phyloP scores from a whole-genome alignment of 495 filamentous ascomycete genomes.

The Trichoderma asperelloides region DNA sequence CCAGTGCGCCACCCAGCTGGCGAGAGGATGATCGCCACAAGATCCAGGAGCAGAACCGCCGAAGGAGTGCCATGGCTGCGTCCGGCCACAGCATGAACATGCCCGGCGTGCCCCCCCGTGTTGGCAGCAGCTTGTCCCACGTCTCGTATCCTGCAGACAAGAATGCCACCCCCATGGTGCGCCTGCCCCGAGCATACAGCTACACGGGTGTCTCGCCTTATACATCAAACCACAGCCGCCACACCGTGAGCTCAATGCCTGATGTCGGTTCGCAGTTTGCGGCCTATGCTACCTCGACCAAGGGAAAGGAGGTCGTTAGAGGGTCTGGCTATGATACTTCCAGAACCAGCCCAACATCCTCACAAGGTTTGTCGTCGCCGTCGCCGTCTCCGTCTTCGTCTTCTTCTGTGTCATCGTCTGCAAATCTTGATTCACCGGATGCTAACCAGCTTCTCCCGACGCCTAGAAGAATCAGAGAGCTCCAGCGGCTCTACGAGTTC shows the following conservation, averaged over 20 bases:
- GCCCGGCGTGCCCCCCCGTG: slow-evolving; percentile 32
- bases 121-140: slow-evolving; percentile 32
- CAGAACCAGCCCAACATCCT: slow-evolving; percentile 21
- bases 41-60: slow-evolving; percentile 36
- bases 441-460: neutral
- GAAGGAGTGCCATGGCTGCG: slow-evolving; percentile 32
- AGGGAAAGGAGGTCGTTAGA: slow-evolving; percentile 28
- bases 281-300: slow-evolving; percentile 12
- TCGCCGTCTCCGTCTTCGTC: slow-evolving; percentile 6
- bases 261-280: slow-evolving; percentile 10
- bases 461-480: slow-evolving; percentile 15
- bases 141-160: slow-evolving; percentile 31
- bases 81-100: slow-evolving; percentile 19
- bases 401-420: neutral
- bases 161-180: slow-evolving; percentile 31
- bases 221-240: slow-evolving; percentile 17
- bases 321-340: slow-evolving; percentile 17
- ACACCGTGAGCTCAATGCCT: slow-evolving; percentile 17
- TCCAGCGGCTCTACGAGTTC: slow-evolving; percentile 27
- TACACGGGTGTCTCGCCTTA: slow-evolving; percentile 28
- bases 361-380: slow-evolving; percentile 16
- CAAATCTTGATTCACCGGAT: slow-evolving; percentile 11
- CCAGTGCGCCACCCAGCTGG: slow-evolving; percentile 43
- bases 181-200: slow-evolving; percentile 33
- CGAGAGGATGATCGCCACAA: slow-evolving; percentile 29